Evolutionary conservation across 257 asterid species (phyloP).

Genomic region (Solanum chiquidenum): DNA sequence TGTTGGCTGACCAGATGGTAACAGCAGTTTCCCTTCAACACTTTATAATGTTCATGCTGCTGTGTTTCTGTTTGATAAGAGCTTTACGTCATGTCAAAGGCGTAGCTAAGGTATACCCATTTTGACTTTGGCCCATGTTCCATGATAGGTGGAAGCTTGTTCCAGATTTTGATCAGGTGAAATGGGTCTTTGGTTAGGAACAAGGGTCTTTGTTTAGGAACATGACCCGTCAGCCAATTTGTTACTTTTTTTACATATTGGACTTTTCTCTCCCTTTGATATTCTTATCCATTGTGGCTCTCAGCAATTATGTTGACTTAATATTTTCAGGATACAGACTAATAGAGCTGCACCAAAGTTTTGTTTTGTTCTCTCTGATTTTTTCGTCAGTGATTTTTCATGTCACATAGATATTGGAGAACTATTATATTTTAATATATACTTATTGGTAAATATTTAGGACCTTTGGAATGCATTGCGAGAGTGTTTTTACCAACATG

Average conservation of each 20-base stretch:
- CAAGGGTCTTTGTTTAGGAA: not conserved
- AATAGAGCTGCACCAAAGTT: not conserved
- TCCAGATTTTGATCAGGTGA: not conserved
- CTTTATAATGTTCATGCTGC: not conserved
- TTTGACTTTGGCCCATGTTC: not conserved
- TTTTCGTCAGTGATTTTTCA: not conserved
- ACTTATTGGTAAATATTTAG: not conserved
- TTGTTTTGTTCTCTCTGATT: not conserved
- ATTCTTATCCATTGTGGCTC: not conserved
- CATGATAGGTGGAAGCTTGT: not conserved
- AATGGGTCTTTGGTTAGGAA: not conserved
- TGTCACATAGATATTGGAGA: not conserved
- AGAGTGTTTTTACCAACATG: not conserved
- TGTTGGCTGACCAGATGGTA: slow-evolving; percentile 98
- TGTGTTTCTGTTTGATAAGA: not conserved
- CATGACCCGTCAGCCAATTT: not conserved
- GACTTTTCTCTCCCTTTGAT: not conserved
- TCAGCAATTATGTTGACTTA: not conserved
- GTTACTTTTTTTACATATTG: not conserved
- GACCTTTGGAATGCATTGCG: not conserved
- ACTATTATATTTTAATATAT: not conserved
- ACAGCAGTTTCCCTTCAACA: not conserved
- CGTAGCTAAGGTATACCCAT: not conserved
- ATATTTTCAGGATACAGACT: not conserved
- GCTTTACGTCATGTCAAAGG: not conserved